Percentiles rank a stretch among this genome's conserved stretches.
Conservation (phyloP, 2,329 filamentous ascomycete species). For the Whalleya microplaca region DNA sequence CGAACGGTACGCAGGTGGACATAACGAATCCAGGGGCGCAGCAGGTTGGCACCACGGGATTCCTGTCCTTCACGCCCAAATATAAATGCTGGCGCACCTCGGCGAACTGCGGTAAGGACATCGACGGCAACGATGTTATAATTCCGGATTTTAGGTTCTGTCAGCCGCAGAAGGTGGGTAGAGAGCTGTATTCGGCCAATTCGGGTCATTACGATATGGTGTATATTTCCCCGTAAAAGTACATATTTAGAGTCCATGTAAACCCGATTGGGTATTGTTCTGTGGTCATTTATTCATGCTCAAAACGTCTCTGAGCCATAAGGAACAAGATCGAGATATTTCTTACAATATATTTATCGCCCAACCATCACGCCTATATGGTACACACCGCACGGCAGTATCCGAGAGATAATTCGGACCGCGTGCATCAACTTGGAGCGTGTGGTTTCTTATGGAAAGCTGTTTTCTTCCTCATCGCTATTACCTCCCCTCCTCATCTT, state of each 20-base stretch:
- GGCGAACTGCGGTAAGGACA: slow-evolving; percentile 16
- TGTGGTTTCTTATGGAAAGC: slow-evolving; percentile 17
- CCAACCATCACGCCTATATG: too few species aligned
- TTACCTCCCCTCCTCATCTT: slow-evolving; percentile 45
- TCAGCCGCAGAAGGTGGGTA: slow-evolving; percentile 6
- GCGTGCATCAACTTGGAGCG: neutral
- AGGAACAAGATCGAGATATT: too few species aligned
- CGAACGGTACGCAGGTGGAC: slow-evolving; percentile 9
- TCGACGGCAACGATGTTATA: slow-evolving; percentile 13
- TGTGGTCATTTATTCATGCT: neutral
- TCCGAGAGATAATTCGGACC: too few species aligned
- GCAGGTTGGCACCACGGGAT: slow-evolving; percentile 14
- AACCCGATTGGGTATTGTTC: neutral
- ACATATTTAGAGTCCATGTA: neutral
- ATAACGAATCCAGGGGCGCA: slow-evolving; percentile 11
- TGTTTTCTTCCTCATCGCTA: slow-evolving; percentile 42
- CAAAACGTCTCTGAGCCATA: too few species aligned
- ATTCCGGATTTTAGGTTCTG: slow-evolving; percentile 14
- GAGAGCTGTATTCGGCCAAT: slow-evolving; percentile 7
- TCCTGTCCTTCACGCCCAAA: slow-evolving; percentile 22
- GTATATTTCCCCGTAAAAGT: slow-evolving; percentile 14
- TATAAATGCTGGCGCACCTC: slow-evolving; percentile 20
- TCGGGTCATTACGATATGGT: slow-evolving; percentile 15
- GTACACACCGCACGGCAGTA: too few species aligned
- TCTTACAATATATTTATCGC: too few species aligned